phyloP scores from a whole-genome alignment of 805 yeast genomes.

The Blastobotrys americana region DNA sequence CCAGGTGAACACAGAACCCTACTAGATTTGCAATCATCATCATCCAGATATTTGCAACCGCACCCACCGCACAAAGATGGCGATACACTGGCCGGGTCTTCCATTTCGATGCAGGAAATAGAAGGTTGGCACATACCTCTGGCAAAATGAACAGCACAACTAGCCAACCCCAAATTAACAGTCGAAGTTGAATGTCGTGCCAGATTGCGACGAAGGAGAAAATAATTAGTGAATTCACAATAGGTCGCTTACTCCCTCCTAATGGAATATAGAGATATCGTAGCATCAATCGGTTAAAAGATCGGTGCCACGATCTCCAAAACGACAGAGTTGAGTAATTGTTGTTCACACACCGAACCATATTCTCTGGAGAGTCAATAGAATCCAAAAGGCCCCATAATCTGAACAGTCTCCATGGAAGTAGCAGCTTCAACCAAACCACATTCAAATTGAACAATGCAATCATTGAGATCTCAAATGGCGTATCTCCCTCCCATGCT shows the following conservation, averaged over 20 bases:
- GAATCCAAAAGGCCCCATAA: constrained; percentile 90
- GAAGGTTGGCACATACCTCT: constrained; percentile 57
- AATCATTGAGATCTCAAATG: constrained; percentile 91
- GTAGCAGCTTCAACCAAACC: constrained; percentile 84
- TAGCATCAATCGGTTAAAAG: constrained; percentile 83
- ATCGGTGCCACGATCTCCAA: constrained; percentile 99
- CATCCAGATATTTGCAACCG: constrained; percentile 86
- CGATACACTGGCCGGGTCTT: constrained; percentile 60
- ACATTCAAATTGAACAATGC: constrained; percentile 84
- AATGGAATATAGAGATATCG: constrained; percentile 86
- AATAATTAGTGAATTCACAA: constrained; percentile 73
- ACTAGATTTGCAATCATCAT: constrained; percentile 95
- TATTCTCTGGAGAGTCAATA: constrained; percentile 94
- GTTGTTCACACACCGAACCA: constrained; percentile 93
- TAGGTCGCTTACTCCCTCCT: constrained; percentile 71
- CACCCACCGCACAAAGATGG: constrained; percentile 78
- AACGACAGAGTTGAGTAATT: constrained; percentile 90
- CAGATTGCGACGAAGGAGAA: constrained; percentile 94
- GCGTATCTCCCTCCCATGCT: constrained; percentile 85
- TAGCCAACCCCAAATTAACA: constrained; percentile 94
- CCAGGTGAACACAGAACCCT: constrained; percentile 90
- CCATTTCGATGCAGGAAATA: constrained; percentile 34
- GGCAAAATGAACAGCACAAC: constrained; percentile 83
- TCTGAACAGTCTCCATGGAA: constrained; percentile 95
- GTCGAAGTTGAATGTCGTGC: constrained; percentile 90